These are phyloP conservation scores for Cudoniella acicularis DNA, from an alignment of 495 filamentous ascomycete species.

Conservation along the genomic window DNA sequence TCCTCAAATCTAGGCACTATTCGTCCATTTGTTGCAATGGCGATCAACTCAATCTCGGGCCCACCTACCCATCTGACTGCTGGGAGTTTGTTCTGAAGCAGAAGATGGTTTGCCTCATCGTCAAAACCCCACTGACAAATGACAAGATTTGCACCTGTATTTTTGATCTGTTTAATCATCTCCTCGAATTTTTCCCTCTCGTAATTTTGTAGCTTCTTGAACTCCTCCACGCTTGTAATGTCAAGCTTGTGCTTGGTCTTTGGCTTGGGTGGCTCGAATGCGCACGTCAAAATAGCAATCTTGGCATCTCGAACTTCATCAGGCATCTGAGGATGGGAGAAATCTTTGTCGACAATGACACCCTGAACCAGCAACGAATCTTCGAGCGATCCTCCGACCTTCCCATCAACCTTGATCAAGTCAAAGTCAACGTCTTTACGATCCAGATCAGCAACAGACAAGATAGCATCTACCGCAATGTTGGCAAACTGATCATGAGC, in stretches of 20 bases:
- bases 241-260: conserved; percentile 99
- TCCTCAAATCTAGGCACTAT: conserved; percentile 99
- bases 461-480: conserved; percentile 94
- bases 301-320: conserved; percentile 90
- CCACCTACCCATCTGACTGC: conserved; percentile 98
- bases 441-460: conserved; percentile 93
- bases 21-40: conserved; percentile 94
- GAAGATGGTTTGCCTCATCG: conserved; percentile 95
- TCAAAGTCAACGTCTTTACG: conserved; percentile 99
- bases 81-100: conserved; percentile 92
- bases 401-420: conserved; percentile 98
- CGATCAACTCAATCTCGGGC: conserved; percentile 97
- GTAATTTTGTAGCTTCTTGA: conserved; percentile 93
- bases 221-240: conserved; percentile 95
- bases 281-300: conserved; percentile 94
- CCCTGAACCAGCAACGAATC: conserved; percentile 93
- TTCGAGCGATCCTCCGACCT: conserved; percentile 93
- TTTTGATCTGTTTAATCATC: conserved; percentile 98
- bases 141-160: conserved; percentile 92
- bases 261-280: conserved; percentile 98
- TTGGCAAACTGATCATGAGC: conserved; percentile 97
- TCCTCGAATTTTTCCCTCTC: conserved; percentile 94
- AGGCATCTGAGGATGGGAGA: conserved; percentile 99
- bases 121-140: conserved; percentile 99
- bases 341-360: conserved; percentile 99